A percentile compares a stretch with the other conserved stretches of the same genome.
These are phyloP conservation scores for Ophiostoma himal-ulmi DNA, from an alignment of 2,329 filamentous ascomycete species.

Conservation along the genomic window DNA sequence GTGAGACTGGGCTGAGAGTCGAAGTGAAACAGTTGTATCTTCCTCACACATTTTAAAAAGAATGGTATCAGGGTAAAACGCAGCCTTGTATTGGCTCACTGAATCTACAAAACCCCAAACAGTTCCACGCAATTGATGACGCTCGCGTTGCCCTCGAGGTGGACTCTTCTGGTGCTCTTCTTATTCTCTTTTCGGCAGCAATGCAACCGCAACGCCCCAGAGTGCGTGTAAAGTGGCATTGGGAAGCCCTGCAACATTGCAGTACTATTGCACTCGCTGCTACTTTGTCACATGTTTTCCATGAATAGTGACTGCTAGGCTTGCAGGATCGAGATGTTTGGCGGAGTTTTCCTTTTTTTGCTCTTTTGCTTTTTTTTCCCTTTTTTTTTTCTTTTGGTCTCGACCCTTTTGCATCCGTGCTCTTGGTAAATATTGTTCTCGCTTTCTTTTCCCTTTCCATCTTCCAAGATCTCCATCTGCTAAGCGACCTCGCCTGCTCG, in stretches of 20 bases:
- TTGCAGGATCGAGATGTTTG: neutral
- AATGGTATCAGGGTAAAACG: neutral
- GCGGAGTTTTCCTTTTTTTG: neutral
- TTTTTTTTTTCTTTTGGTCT: neutral
- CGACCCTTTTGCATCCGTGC: neutral
- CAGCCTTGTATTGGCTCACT: neutral
- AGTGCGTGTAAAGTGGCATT: neutral
- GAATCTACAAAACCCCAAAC: neutral
- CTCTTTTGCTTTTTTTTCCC: neutral
- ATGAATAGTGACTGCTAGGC: neutral
- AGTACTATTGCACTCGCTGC: neutral
- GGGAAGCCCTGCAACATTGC: neutral
- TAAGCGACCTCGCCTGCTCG: neutral
- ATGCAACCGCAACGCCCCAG: constrained; percentile 7
- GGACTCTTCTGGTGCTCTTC: neutral
- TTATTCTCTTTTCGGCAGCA: neutral
- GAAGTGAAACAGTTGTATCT: neutral
- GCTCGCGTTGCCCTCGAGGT: neutral
- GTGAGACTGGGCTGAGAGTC: neutral
- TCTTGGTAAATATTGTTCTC: neutral
- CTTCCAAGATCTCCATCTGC: neutral
- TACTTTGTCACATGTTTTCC: neutral
- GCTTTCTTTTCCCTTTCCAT: neutral
- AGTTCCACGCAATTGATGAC: neutral
- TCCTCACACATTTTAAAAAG: too few species aligned